Percentiles rank a stretch among this genome's conserved stretches.
Evolutionary conservation across 768 basidiomycete genomes (phyloP).

Genomic region (Punctularia strigosozonata): DNA sequence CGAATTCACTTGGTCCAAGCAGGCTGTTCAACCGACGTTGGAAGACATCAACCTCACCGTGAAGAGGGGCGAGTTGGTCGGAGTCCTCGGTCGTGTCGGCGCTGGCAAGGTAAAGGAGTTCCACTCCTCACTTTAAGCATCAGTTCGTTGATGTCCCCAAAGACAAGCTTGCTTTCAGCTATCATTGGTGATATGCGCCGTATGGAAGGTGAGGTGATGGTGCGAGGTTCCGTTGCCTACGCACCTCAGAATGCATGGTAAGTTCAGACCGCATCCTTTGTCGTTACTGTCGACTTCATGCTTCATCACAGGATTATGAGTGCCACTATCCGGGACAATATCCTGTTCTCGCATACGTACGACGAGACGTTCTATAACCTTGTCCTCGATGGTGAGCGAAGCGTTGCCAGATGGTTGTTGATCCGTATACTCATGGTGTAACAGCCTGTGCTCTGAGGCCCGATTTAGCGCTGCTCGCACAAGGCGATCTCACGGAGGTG

Average conservation of each 20-base stretch:
- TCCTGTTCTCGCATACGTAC: constrained; percentile 82
- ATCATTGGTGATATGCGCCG: constrained; percentile 84
- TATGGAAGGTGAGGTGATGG: constrained; percentile 54
- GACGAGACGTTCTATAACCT: constrained; percentile 76
- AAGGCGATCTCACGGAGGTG: constrained; percentile 79
- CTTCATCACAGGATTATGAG: constrained; percentile 60
- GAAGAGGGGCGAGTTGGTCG: constrained; percentile 76
- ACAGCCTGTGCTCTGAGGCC: constrained; percentile 75
- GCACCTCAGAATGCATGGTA: constrained; percentile 84
- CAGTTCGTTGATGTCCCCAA: constrained; percentile 1
- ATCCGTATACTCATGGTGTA: not conserved
- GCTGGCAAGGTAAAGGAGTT: constrained; percentile 66
- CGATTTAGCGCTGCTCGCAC: constrained; percentile 67
- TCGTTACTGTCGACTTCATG: not conserved
- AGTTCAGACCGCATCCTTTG: constrained; percentile 6
- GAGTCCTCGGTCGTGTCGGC: constrained; percentile 82
- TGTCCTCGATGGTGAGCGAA: constrained; percentile 58
- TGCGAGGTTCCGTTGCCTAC: constrained; percentile 69
- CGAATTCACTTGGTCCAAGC: constrained; percentile 73
- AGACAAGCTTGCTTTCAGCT: constrained; percentile 69
- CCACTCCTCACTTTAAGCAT: constrained; percentile 7
- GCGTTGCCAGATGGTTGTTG: not conserved
- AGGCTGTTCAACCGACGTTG: constrained; percentile 46
- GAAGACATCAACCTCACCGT: constrained; percentile 68
- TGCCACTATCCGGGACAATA: constrained; percentile 80